phyloP scores from a whole-genome alignment of 371 early-diverging fungal genomes.

The Haplosporangium sp. region DNA sequence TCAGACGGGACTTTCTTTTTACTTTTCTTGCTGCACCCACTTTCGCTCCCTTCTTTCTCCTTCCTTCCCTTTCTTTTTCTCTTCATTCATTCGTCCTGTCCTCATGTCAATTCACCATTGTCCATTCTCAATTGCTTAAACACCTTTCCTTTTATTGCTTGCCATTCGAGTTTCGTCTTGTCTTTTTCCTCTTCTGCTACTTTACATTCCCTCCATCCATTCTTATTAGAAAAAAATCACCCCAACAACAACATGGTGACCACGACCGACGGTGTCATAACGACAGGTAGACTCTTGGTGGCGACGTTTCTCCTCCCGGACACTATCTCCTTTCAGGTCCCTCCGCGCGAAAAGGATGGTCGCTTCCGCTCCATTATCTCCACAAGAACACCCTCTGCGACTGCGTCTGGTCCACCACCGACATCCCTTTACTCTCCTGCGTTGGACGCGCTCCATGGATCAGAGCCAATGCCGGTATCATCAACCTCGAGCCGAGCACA shows the following conservation, averaged over 20 bases:
- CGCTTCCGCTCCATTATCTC: conserved; percentile 11
- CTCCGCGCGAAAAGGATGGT: conserved; percentile 48
- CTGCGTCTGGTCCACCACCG: neutral
- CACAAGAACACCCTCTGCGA: neutral
- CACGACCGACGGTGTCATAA: neutral
- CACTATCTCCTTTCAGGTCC: conserved; percentile 51
- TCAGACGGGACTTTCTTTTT: no score
- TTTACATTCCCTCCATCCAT: no score
- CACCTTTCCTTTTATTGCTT: no score
- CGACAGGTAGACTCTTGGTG: conserved; percentile 38
- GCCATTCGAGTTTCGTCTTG: no score
- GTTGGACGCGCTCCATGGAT: neutral
- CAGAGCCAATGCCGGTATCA: conserved; percentile 19
- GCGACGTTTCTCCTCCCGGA: conserved; percentile 47
- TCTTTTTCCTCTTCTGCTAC: no score
- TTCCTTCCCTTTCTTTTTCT: neutral
- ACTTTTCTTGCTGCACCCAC: neutral
- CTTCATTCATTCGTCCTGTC: neutral
- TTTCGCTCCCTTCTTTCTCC: neutral
- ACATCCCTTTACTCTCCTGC: no score
- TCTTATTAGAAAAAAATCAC: no score
- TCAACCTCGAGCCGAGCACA: neutral
- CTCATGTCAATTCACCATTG: neutral
- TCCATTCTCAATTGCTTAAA: neutral
- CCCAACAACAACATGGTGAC: no score